These are phyloP conservation scores for Fusarium coicis DNA, from an alignment of 2,329 filamentous ascomycete genomes.

Conservation along the genomic window DNA sequence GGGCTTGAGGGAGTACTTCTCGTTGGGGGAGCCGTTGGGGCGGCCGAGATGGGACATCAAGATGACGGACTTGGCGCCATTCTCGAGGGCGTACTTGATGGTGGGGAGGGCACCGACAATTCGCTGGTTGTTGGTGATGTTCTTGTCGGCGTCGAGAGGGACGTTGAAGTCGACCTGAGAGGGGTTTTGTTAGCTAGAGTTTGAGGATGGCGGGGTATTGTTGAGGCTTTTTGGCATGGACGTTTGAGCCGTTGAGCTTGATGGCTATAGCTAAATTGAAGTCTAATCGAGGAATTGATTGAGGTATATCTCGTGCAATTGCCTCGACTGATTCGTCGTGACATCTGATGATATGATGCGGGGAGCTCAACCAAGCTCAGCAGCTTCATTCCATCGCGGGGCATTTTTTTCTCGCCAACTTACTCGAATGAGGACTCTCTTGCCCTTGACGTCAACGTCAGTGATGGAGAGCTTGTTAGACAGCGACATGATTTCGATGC, in stretches of 20 bases:
- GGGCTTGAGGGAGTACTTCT: conserved; percentile 95
- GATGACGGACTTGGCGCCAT: conserved; percentile 91
- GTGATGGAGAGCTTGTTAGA: conserved; percentile 97
- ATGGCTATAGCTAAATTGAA: neutral
- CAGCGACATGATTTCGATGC: conserved; percentile 82
- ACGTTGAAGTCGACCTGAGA: conserved; percentile 98
- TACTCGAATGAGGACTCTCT: conserved; percentile 97
- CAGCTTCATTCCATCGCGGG: conserved; percentile 44
- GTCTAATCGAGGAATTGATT: neutral
- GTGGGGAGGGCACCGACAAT: conserved; percentile 95
- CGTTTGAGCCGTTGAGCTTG: neutral
- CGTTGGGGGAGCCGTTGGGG: conserved; percentile 87
- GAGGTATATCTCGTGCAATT: neutral
- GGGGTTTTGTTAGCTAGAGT: conserved; percentile 37
- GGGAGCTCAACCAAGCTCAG: conserved; percentile 26
- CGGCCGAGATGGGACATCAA: conserved; percentile 99
- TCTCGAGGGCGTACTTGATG: conserved; percentile 91
- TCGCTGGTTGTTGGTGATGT: conserved; percentile 97
- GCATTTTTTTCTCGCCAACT: conserved; percentile 49
- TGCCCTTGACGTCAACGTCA: conserved; percentile 97
- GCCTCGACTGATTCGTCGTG: neutral
- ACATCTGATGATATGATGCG: conserved; percentile 13
- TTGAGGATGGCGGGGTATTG: conserved; percentile 14
- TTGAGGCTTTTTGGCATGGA: neutral
- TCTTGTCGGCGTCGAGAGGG: conserved; percentile 90